These are phyloP conservation scores for Mesembryanthemum crystallinum DNA, from an alignment of 148 eudicot genomes.

Conservation along the genomic window DNA sequence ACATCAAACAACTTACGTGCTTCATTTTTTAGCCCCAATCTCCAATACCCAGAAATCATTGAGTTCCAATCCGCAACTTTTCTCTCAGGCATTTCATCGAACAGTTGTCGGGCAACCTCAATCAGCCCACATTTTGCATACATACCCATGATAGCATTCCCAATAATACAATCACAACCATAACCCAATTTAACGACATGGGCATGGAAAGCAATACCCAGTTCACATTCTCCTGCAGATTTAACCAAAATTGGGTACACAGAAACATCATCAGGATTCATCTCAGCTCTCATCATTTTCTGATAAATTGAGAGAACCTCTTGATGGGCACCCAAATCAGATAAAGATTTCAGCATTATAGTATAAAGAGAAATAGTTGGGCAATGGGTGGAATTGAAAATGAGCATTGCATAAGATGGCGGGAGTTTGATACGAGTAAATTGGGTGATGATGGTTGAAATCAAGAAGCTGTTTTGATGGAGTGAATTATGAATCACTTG, in stretches of 20 bases:
- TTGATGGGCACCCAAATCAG: slow-evolving; percentile 31
- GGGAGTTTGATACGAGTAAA: slow-evolving; percentile 57
- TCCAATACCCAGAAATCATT: slow-evolving; percentile 69
- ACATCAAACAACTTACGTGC: slow-evolving; percentile 47
- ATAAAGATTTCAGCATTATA: slow-evolving; percentile 45
- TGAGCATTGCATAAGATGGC: slow-evolving; percentile 30
- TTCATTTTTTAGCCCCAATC: slow-evolving; percentile 47
- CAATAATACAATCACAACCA: slow-evolving; percentile 32
- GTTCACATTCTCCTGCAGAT: slow-evolving; percentile 44
- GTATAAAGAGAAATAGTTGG: slow-evolving; percentile 38
- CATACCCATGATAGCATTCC: slow-evolving; percentile 43
- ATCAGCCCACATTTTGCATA: slow-evolving; percentile 51
- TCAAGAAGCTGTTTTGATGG: slow-evolving; percentile 40
- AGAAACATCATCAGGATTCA: slow-evolving; percentile 42
- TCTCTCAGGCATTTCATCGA: slow-evolving; percentile 65
- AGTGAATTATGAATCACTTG: slow-evolving; percentile 40
- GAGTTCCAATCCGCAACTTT: slow-evolving; percentile 54
- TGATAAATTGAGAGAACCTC: slow-evolving; percentile 37
- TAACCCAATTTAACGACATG: slow-evolving; percentile 46
- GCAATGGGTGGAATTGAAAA: slow-evolving; percentile 34
- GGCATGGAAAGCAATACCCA: slow-evolving; percentile 40
- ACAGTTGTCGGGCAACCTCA: slow-evolving; percentile 50
- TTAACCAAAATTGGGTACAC: slow-evolving; percentile 57
- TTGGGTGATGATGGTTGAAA: slow-evolving; percentile 39
- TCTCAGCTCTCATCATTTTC: slow-evolving; percentile 26